Percentiles rank a stretch among this genome's conserved stretches.
Evolutionary conservation across 345 rosid species (phyloP).

Genomic region (Clausena lansium): DNA sequence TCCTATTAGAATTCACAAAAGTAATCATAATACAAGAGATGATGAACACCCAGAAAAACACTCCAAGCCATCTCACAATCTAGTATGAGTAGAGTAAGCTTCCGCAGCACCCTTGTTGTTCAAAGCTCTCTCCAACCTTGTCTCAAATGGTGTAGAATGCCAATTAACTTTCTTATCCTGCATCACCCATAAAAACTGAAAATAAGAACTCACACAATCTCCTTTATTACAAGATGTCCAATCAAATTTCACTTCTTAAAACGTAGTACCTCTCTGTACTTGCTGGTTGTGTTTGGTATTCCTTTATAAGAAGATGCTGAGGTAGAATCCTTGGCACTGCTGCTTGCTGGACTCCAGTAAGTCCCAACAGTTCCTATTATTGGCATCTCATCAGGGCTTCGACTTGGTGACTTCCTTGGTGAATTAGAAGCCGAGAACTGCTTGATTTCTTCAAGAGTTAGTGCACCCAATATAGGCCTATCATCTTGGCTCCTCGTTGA

Average conservation of each 20-base stretch:
- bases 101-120: conserved; percentile 32
- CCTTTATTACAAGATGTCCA: not conserved
- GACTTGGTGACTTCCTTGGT: conserved; percentile 78
- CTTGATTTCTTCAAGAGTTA: conserved; percentile 80
- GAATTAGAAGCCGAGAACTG: conserved; percentile 66
- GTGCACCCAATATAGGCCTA: conserved; percentile 83
- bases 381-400: conserved; percentile 77
- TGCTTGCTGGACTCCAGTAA: conserved; percentile 55
- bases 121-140: conserved; percentile 92
- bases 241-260: conserved; percentile 13
- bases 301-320: conserved; percentile 73
- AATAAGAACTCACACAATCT: conserved; percentile 14
- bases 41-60: conserved; percentile 11
- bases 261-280: conserved; percentile 85
- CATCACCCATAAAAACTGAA: conserved; percentile 27
- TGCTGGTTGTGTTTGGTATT: conserved; percentile 86
- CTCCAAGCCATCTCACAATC: not conserved
- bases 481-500: conserved; percentile 57
- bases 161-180: conserved; percentile 91
- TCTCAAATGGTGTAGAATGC: conserved; percentile 93
- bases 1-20: conserved; percentile 4
- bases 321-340: conserved; percentile 32
- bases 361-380: conserved; percentile 87
- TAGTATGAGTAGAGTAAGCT: conserved; percentile 4
- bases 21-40: not conserved